Evolutionary conservation across 164 flowering plant species (phyloP), one percentile per base, ranked within the genome.

Genomic region (Umbellularia californica): DNA sequence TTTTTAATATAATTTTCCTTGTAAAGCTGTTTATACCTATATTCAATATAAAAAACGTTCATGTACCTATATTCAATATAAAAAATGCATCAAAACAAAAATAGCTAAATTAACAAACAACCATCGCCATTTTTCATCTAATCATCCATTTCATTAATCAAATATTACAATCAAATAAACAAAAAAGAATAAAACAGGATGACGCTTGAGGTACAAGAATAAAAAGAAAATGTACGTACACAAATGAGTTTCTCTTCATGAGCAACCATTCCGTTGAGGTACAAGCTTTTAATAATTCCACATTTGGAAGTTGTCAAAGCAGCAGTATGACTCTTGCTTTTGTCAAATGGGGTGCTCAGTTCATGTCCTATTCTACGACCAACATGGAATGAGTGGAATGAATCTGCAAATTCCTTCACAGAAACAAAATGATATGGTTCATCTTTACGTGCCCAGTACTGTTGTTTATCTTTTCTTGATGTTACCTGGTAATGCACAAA

Each of bases 361-460:
- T 87, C 88, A 10, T 75, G 69, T 6, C 72, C 74, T 11, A 86
- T 65, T 51, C 55, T 69, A 19, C n/a, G 65, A 15, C 96, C 93
- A 47, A 87, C 72, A 67, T 87, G 90, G 74, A 88, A 90, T 28
- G 86, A 84, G 50, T 82, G 74, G 73, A 78, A 85, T 20, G 85
- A 82, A 22, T 87, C 85, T 17, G 85, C 75, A 76, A 87, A 86
- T 63, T 89, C 86, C 51, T 73, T 80, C 4, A 76, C 84, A 0
- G 89, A 35, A 15, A 89, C 69, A 74, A 70, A 89, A 41, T 65
- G n/a, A 70, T 87, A 83, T 14, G 84, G 84, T 25, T 74, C 72
- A 25, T 78, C 77, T 65, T 58, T 73, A 20, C 65, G 6, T 3
- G 70, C 78, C 90, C 91, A 88, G 67, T 87, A 88, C 69, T 84